Evolutionary conservation across 805 yeast genomes (phyloP).

Genomic region (Yarrowia sp.): DNA sequence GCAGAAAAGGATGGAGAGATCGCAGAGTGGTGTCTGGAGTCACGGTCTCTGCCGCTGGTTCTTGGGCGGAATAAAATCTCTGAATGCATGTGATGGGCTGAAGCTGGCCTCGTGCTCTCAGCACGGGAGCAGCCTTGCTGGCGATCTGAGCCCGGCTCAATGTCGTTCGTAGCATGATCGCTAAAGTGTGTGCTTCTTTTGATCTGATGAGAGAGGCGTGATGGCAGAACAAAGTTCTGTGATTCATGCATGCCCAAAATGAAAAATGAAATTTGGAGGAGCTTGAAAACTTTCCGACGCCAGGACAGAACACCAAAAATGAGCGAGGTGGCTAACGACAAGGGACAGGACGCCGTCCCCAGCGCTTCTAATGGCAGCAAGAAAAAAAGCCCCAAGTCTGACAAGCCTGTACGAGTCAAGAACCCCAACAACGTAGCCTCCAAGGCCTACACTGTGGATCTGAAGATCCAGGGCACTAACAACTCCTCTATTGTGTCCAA

Average conservation of each 20-base stretch:
- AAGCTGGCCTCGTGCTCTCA: not conserved
- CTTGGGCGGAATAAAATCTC: not conserved
- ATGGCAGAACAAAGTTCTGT: conserved; percentile 2
- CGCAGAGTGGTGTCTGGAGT: not conserved
- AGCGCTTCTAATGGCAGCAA: not conserved
- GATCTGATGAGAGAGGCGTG: not conserved
- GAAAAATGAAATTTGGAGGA: not conserved
- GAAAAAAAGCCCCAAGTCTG: not conserved
- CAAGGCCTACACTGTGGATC: conserved; percentile 19
- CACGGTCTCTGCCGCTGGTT: not conserved
- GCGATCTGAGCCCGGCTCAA: not conserved
- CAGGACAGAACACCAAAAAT: not conserved
- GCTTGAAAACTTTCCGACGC: not conserved
- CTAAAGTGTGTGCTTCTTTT: not conserved
- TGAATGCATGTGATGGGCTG: not conserved
- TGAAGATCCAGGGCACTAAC: conserved; percentile 71
- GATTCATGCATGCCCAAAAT: not conserved
- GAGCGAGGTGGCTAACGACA: not conserved
- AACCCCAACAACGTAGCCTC: not conserved
- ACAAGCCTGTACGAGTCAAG: not conserved
- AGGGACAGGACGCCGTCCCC: not conserved
- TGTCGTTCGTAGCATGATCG: conserved; percentile 9
- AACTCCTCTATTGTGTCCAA: conserved; percentile 81
- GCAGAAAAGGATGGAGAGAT: not conserved
- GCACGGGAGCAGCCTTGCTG: not conserved